phyloP scores from a whole-genome alignment of 768 basidiomycete species.

The Myochromella boudieri region DNA sequence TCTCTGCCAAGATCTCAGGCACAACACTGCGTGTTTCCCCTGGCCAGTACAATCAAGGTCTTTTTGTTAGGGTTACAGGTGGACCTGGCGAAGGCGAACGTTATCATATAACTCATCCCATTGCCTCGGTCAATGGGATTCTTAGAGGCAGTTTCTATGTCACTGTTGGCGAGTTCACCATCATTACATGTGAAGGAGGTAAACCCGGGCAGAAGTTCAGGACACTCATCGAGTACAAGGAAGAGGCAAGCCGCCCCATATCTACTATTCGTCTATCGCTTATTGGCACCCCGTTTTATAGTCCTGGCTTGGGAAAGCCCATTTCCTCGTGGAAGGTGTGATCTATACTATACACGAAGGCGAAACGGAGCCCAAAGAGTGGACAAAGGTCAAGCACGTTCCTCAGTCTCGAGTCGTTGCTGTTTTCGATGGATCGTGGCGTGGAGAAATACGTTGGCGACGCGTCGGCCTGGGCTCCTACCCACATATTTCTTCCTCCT shows the following conservation, averaged over 20 bases:
- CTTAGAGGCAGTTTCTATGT: constrained; percentile 90
- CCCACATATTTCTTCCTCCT: constrained; percentile 36
- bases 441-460: constrained; percentile 78
- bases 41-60: constrained; percentile 84
- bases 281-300: constrained; percentile 18
- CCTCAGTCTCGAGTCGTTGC: constrained; percentile 77
- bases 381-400: constrained; percentile 90
- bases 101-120: constrained; percentile 89
- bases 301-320: constrained; percentile 91
- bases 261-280: constrained; percentile 6
- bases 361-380: constrained; percentile 61
- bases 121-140: constrained; percentile 89
- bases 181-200: constrained; percentile 79
- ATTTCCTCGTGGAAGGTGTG: constrained; percentile 85
- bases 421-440: constrained; percentile 88
- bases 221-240: constrained; percentile 91
- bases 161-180: constrained; percentile 76
- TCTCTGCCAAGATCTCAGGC: constrained; percentile 88
- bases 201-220: constrained; percentile 63
- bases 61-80: constrained; percentile 77
- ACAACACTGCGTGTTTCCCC: constrained; percentile 82
- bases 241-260: constrained; percentile 64
- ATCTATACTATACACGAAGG: constrained; percentile 79
- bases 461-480: constrained; percentile 49
- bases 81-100: constrained; percentile 75